Percentiles rank a stretch among this genome's conserved stretches.
These are phyloP conservation scores for Exsudoporus floridanus DNA, from an alignment of 1,284 basidiomycete species.

Conservation along the genomic window DNA sequence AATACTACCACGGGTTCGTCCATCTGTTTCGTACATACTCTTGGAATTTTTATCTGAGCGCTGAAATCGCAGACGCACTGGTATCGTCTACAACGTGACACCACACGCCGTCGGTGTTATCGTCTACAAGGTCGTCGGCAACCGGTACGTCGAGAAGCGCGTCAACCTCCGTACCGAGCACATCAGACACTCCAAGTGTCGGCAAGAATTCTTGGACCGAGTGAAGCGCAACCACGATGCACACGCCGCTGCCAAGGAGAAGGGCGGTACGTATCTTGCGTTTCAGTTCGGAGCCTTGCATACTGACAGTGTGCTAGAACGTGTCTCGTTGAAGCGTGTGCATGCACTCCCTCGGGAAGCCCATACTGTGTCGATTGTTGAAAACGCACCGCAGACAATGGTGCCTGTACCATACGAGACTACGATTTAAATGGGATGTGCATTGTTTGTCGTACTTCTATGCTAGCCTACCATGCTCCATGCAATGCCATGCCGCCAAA, in stretches of 20 bases:
- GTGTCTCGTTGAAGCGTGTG: constrained; percentile 83
- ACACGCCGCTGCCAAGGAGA: constrained; percentile 84
- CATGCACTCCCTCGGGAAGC: constrained; percentile 84
- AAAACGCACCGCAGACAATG: constrained; percentile 92
- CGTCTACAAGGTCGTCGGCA: constrained; percentile 98
- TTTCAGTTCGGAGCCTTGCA: not conserved
- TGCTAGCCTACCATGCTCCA: constrained; percentile 19
- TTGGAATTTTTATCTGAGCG: not conserved
- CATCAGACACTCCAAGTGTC: constrained; percentile 97
- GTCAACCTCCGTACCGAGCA: constrained; percentile 99
- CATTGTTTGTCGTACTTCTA: constrained; percentile 9
- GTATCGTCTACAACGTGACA: constrained; percentile 98
- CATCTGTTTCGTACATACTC: not conserved
- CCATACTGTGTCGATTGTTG: constrained; percentile 69
- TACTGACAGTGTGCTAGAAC: constrained; percentile 49
- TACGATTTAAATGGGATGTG: constrained; percentile 57
- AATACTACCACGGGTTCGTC: constrained; percentile 86
- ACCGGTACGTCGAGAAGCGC: constrained; percentile 99
- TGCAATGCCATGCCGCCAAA: constrained; percentile 13
- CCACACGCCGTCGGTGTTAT: constrained; percentile 95
- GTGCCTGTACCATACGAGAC: constrained; percentile 89
- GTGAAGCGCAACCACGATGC: constrained; percentile 91
- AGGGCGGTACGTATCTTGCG: constrained; percentile 68
- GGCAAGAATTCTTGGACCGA: constrained; percentile 97
- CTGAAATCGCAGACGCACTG: constrained; percentile 71